Percentiles rank a stretch among this genome's conserved stretches.
Conservation (phyloP, 306 rosid genomes). For the Nissolia schottii region DNA sequence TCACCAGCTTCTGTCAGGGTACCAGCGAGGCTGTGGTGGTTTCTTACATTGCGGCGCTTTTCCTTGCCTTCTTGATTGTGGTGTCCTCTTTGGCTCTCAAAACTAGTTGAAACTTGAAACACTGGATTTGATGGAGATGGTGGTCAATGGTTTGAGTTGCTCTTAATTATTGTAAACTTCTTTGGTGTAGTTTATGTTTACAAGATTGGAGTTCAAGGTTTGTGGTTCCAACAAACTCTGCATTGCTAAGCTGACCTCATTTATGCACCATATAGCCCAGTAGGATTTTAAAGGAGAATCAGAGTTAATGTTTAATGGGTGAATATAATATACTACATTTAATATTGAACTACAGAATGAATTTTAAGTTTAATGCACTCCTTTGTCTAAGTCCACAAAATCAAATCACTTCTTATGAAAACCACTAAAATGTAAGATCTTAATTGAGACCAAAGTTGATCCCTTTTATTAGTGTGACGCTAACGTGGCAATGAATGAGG, state of each 20-base stretch:
- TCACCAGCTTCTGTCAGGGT: slow-evolving; percentile 40
- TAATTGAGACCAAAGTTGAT: too few relatives aligned
- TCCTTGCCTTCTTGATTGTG: slow-evolving; percentile 32
- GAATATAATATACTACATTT: too few relatives aligned
- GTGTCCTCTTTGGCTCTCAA: slow-evolving; percentile 49
- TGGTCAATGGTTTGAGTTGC: background rate
- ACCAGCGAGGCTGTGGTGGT: slow-evolving; percentile 42
- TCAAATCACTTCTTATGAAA: too few relatives aligned
- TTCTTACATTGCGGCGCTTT: slow-evolving; percentile 35
- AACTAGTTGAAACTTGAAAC: slow-evolving; percentile 19
- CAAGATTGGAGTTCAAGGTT: background rate
- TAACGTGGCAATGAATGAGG: too few relatives aligned
- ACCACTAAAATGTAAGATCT: too few relatives aligned
- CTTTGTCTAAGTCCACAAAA: too few relatives aligned
- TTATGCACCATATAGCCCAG: background rate
- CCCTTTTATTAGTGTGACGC: too few relatives aligned
- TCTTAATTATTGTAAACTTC: slow-evolving; percentile 19
- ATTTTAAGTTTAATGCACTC: too few relatives aligned
- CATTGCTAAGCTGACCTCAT: background rate
- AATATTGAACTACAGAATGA: too few relatives aligned
- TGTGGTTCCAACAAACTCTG: background rate
- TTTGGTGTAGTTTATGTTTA: slow-evolving; percentile 5
- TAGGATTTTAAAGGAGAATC: background rate
- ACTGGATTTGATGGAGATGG: background rate
- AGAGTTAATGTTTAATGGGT: too few relatives aligned